A percentile compares a stretch with the other conserved stretches of the same genome.
phyloP scores from a whole-genome alignment of 441 rosid species.

The Populus trichocarpa region DNA sequence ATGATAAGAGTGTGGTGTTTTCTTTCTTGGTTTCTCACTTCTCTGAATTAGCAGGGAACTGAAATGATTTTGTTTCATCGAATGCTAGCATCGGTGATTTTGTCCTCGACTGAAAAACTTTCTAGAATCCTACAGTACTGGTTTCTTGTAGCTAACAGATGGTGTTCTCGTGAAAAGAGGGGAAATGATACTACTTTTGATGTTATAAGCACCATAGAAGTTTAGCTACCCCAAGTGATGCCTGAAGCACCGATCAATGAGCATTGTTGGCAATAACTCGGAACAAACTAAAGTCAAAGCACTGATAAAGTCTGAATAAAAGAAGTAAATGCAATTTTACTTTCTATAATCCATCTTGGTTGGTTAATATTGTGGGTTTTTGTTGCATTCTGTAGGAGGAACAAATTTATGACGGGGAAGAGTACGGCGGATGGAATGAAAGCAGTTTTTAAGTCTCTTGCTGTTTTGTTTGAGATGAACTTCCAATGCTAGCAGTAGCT shows the following conservation, averaged over 20 bases:
- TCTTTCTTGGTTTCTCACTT: neutral
- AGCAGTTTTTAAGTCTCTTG: slow-evolving; percentile 18
- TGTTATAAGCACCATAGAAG: neutral
- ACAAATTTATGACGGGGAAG: slow-evolving; percentile 23
- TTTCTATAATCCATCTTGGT: neutral
- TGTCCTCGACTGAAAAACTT: neutral
- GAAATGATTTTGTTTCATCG: neutral
- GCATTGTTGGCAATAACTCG: neutral
- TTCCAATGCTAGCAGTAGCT: too few species aligned
- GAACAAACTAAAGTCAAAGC: neutral
- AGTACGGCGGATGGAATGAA: slow-evolving; percentile 74
- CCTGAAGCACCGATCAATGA: neutral
- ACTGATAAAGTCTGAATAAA: neutral
- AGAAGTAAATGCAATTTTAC: neutral
- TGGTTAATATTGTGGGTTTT: neutral
- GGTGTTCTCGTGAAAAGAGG: neutral
- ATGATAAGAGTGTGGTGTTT: neutral
- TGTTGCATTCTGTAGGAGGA: slow-evolving; percentile 33
- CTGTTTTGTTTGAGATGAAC: too few species aligned
- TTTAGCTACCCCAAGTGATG: too few species aligned
- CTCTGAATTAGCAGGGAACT: neutral
- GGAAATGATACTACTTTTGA: neutral
- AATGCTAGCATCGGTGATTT: neutral
- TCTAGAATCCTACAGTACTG: neutral
- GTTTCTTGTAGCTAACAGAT: neutral